phyloP scores from a whole-genome alignment of 345 rosid genomes.

The Boechera retrofracta region DNA sequence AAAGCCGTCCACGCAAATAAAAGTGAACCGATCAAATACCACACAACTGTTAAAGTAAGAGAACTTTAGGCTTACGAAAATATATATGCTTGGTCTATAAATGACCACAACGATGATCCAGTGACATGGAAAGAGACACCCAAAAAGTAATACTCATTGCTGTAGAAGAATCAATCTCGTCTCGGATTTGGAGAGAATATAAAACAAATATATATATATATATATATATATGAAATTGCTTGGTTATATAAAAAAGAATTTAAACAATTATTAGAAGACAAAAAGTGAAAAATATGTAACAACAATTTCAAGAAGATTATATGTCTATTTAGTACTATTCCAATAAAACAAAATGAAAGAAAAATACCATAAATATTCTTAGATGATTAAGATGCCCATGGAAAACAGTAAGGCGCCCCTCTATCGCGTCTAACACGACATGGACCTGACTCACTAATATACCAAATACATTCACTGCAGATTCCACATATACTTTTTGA shows the following conservation, averaged over 20 bases:
- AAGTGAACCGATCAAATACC: slow-evolving; percentile 28
- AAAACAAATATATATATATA: no score
- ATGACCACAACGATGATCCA: slow-evolving; percentile 18
- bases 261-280: neutral
- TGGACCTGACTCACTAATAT: neutral
- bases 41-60: slow-evolving; percentile 26
- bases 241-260: neutral
- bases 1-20: slow-evolving; percentile 32
- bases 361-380: neutral
- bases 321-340: neutral
- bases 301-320: neutral
- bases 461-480: slow-evolving; percentile 24
- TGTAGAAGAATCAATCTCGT: neutral
- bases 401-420: slow-evolving; percentile 12
- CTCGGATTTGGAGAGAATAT: neutral
- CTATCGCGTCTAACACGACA: slow-evolving; percentile 24
- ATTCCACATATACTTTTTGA: neutral
- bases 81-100: slow-evolving; percentile 31
- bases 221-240: neutral
- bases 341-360: neutral
- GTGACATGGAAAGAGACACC: slow-evolving; percentile 30
- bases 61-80: slow-evolving; percentile 13
- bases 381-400: slow-evolving; percentile 15
- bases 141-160: slow-evolving; percentile 17
- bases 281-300: neutral